Conservation (phyloP, 495 filamentous ascomycete genomes). For the Platismatia glauca region DNA sequence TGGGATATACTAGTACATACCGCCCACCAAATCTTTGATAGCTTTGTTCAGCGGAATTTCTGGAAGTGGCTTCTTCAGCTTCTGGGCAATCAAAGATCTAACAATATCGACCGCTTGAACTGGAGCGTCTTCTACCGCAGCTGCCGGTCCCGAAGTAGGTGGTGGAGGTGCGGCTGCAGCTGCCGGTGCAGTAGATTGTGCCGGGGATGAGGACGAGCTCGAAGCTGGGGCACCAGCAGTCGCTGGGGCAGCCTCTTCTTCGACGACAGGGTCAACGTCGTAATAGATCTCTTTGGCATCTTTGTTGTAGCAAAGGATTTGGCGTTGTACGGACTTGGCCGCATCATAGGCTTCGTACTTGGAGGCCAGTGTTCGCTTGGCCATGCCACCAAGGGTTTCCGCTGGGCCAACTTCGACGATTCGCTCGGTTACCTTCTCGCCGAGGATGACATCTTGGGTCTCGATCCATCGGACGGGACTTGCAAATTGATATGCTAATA, state of each 20-base stretch:
- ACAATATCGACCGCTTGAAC: slow-evolving; percentile 85
- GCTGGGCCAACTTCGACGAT: slow-evolving; percentile 97
- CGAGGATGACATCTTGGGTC: slow-evolving; percentile 98
- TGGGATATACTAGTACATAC: slow-evolving; percentile 44
- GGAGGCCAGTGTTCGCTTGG: slow-evolving; percentile 85
- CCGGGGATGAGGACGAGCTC: slow-evolving; percentile 32
- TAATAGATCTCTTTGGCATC: slow-evolving; percentile 99
- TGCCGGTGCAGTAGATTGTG: slow-evolving; percentile 41
- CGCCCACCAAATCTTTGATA: slow-evolving; percentile 97
- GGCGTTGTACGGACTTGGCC: slow-evolving; percentile 85
- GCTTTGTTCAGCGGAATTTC: slow-evolving; percentile 94
- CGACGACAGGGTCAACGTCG: slow-evolving; percentile 90
- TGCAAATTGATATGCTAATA: slow-evolving; percentile 97
- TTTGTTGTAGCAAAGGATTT: slow-evolving; percentile 99
- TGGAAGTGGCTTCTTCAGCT: slow-evolving; percentile 84
- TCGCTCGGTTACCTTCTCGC: slow-evolving; percentile 87
- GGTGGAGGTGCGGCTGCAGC: slow-evolving; percentile 47
- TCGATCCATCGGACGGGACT: slow-evolving; percentile 99
- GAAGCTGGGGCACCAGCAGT: slow-evolving; percentile 35
- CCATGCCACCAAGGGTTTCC: slow-evolving; percentile 98
- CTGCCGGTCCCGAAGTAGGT: slow-evolving; percentile 77
- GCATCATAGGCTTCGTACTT: slow-evolving; percentile 99
- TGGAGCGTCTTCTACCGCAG: slow-evolving; percentile 74
- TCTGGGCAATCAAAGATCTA: slow-evolving; percentile 88
- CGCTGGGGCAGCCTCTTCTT: slow-evolving; percentile 60